A percentile compares a stretch with the other conserved stretches of the same genome.
Conservation (phyloP, 371 early-diverging fungal genomes). For the Rhizopus arrhizus region DNA sequence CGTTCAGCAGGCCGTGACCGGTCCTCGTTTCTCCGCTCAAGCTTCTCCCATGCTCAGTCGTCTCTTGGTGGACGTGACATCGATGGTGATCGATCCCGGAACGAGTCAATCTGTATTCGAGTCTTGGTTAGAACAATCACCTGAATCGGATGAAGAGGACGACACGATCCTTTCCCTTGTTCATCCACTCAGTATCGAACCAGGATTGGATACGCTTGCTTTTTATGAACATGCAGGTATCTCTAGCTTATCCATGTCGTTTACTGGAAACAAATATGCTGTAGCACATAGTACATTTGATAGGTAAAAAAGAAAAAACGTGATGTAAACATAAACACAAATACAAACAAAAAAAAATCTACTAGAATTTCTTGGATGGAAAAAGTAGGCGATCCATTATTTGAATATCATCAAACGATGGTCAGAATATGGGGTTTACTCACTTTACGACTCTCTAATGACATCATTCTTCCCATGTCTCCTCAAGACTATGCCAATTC, state of each 20-base stretch:
- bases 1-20: constrained; percentile 55
- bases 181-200: constrained; percentile 4
- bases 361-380: constrained; percentile 47
- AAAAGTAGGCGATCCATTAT: constrained; percentile 59
- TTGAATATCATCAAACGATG: constrained; percentile 59
- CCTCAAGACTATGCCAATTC: constrained; percentile 42
- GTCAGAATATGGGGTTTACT: constrained; percentile 44
- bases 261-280: constrained; percentile 46
- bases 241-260: constrained; percentile 56
- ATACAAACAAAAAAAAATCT: not conserved
- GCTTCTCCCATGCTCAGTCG: constrained; percentile 57
- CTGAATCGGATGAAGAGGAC: constrained; percentile 11
- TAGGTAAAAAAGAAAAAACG: constrained; percentile 21
- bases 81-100: constrained; percentile 50
- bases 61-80: constrained; percentile 56
- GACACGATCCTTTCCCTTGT: constrained; percentile 40
- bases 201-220: constrained; percentile 57
- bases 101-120: constrained; percentile 56
- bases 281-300: constrained; percentile 65
- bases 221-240: constrained; percentile 68
- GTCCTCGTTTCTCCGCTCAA: constrained; percentile 49
- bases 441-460: constrained; percentile 37
- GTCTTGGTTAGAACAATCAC: constrained; percentile 39
- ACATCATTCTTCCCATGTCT: constrained; percentile 36
- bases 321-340: not conserved